Conservation (phyloP, 225 moss, liverwort and hornwort genomes). For the Marchantia polymorpha region DNA sequence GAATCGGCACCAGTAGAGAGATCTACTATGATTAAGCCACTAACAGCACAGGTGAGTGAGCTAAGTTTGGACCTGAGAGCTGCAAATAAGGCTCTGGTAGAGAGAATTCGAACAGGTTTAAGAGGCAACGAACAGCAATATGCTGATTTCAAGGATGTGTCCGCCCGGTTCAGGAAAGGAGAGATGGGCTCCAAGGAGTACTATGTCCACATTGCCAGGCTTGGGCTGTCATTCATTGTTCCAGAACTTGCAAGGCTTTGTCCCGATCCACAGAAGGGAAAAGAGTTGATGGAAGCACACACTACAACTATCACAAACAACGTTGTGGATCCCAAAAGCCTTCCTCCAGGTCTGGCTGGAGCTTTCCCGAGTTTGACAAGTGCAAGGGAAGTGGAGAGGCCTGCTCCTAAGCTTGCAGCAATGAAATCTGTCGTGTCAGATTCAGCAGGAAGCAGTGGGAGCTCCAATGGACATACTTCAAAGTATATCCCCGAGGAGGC, state of each 20-base stretch:
- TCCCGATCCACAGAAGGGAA: slow-evolving; percentile 79
- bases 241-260: slow-evolving; percentile 94
- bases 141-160: slow-evolving; percentile 89
- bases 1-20: not conserved
- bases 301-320: slow-evolving; percentile 56
- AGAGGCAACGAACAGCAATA: slow-evolving; percentile 80
- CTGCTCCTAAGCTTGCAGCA: not conserved
- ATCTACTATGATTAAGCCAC: not conserved
- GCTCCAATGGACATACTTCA: slow-evolving; percentile 15
- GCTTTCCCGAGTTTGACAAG: slow-evolving; percentile 38
- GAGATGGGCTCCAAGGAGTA: slow-evolving; percentile 80
- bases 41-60: slow-evolving; percentile 40
- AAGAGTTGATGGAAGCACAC: slow-evolving; percentile 71
- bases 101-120: slow-evolving; percentile 71
- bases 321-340: slow-evolving; percentile 44
- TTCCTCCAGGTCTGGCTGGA: slow-evolving; percentile 57
- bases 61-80: slow-evolving; percentile 63
- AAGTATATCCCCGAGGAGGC: slow-evolving; percentile 17
- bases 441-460: not conserved
- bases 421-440: slow-evolving; percentile 6
- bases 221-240: slow-evolving; percentile 77
- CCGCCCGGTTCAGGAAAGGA: slow-evolving; percentile 69
- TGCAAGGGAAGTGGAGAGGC: not conserved
- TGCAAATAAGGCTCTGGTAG: slow-evolving; percentile 72
- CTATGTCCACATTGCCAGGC: slow-evolving; percentile 59